Conservation (phyloP, 1,139 yeast genomes). For the Scheffersomyces lignicola region DNA sequence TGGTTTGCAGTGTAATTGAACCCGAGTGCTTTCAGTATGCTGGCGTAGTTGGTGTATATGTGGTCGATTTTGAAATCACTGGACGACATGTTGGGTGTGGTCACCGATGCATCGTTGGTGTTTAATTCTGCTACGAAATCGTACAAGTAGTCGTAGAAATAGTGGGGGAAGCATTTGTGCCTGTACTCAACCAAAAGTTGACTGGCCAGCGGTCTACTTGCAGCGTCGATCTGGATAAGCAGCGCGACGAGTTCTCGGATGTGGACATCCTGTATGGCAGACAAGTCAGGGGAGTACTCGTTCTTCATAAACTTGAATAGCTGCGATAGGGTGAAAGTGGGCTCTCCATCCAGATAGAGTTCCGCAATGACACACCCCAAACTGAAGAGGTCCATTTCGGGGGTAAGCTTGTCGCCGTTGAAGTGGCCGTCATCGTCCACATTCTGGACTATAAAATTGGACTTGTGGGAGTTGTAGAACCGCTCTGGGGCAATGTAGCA, state of each 20-base stretch:
- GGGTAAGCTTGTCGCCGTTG: conserved; percentile 37
- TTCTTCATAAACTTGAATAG: conserved; percentile 76
- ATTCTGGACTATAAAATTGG: conserved; percentile 16
- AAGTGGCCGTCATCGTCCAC: conserved; percentile 30
- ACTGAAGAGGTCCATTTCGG: conserved; percentile 84
- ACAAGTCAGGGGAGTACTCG: conserved; percentile 63
- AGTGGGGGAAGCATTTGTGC: conserved; percentile 61
- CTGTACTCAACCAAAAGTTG: conserved; percentile 53
- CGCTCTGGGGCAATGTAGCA: conserved; percentile 97
- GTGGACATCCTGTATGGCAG: conserved; percentile 49
- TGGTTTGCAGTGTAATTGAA: conserved; percentile 29
- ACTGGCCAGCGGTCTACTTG: conserved; percentile 54
- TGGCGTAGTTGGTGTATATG: conserved; percentile 57
- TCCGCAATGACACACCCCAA: conserved; percentile 93
- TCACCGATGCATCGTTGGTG: conserved; percentile 1
- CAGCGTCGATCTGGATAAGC: conserved; percentile 67
- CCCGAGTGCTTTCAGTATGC: conserved; percentile 48
- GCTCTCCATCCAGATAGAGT: conserved; percentile 79
- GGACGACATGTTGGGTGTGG: conserved; percentile 13
- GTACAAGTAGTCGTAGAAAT: conserved; percentile 70
- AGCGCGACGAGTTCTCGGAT: conserved; percentile 56
- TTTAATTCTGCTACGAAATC: conserved; percentile 50
- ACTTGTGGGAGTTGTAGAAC: conserved; percentile 45
- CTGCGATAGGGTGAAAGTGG: conserved; percentile 84
- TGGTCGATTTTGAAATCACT: conserved; percentile 63